Conservation (phyloP, 2,329 filamentous ascomycete genomes). For the Calonectria pseudoturangicola region DNA sequence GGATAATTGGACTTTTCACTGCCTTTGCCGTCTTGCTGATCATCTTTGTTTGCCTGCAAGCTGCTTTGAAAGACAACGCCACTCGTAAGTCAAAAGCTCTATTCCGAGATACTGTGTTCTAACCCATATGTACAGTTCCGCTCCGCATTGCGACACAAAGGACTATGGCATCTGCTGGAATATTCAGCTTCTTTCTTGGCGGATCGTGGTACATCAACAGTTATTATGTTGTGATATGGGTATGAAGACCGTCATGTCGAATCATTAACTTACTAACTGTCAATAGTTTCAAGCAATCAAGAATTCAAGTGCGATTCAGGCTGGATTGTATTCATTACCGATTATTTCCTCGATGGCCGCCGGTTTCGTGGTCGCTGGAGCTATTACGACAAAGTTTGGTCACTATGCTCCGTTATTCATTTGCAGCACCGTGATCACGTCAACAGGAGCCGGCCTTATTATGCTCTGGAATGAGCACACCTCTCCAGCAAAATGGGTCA, state of each 20-base stretch:
- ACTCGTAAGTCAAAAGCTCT: slow-evolving; percentile 12
- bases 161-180: slow-evolving; percentile 19
- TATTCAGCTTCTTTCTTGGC: slow-evolving; percentile 32
- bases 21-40: slow-evolving; percentile 33
- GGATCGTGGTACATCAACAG: slow-evolving; percentile 33
- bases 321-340: slow-evolving; percentile 32
- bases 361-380: slow-evolving; percentile 6
- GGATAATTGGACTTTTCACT: slow-evolving; percentile 37
- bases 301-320: slow-evolving; percentile 19
- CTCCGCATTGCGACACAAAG: slow-evolving; percentile 31
- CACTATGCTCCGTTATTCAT: slow-evolving; percentile 35
- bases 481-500: slow-evolving; percentile 16
- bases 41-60: slow-evolving; percentile 32
- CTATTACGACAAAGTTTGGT: slow-evolving; percentile 12
- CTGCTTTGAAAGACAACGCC: slow-evolving; percentile 35
- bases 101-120: not conserved
- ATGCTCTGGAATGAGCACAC: slow-evolving; percentile 10
- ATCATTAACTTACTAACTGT: not conserved
- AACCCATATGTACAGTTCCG: slow-evolving; percentile 10
- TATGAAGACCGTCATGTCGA: not conserved
- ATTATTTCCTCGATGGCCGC: slow-evolving; percentile 26
- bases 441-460: slow-evolving; percentile 28
- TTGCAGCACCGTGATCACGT: slow-evolving; percentile 4
- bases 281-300: slow-evolving; percentile 24
- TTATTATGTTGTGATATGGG: slow-evolving; percentile 38